Evolutionary conservation across 768 basidiomycete species (phyloP).

Genomic region (Russula vinacea): DNA sequence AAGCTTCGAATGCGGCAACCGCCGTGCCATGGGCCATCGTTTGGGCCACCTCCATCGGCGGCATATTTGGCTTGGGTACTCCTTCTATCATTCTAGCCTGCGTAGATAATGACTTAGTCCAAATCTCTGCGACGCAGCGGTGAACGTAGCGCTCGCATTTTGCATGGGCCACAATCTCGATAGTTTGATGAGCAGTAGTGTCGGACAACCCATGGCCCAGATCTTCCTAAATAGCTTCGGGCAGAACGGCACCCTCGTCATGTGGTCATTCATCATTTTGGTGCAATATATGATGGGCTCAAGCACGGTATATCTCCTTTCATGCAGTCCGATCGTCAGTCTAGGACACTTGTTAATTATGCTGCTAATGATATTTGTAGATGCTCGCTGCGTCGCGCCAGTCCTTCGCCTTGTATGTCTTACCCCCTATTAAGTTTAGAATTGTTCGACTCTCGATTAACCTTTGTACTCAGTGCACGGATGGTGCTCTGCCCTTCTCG

Average conservation of each 20-base stretch:
- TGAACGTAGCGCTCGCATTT: constrained; percentile 54
- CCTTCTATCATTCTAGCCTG: not conserved
- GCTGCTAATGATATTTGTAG: constrained; percentile 31
- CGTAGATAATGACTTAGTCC: not conserved
- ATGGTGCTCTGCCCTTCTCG: constrained; percentile 61
- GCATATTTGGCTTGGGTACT: constrained; percentile 59
- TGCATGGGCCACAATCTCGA: constrained; percentile 55
- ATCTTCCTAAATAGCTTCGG: constrained; percentile 49
- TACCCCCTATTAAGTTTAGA: too few relatives aligned
- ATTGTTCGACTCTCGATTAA: not conserved
- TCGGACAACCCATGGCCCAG: constrained; percentile 46
- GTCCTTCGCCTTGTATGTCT: constrained; percentile 48
- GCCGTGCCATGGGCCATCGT: constrained; percentile 72
- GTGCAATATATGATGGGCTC: constrained; percentile 53
- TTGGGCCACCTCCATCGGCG: constrained; percentile 52
- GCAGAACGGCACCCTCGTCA: constrained; percentile 44
- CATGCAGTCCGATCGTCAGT: not conserved
- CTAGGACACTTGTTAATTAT: not conserved
- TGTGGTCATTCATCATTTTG: constrained; percentile 57
- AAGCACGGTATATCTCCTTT: constrained; percentile 40
- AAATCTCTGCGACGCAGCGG: constrained; percentile 35
- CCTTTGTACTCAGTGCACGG: constrained; percentile 34
- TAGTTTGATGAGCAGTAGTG: constrained; percentile 37
- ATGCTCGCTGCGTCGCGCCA: constrained; percentile 53
- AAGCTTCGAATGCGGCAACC: constrained; percentile 62